These are phyloP conservation scores for Fonsecaea nubica DNA, from an alignment of 2,329 filamentous ascomycete genomes.

Conservation along the genomic window DNA sequence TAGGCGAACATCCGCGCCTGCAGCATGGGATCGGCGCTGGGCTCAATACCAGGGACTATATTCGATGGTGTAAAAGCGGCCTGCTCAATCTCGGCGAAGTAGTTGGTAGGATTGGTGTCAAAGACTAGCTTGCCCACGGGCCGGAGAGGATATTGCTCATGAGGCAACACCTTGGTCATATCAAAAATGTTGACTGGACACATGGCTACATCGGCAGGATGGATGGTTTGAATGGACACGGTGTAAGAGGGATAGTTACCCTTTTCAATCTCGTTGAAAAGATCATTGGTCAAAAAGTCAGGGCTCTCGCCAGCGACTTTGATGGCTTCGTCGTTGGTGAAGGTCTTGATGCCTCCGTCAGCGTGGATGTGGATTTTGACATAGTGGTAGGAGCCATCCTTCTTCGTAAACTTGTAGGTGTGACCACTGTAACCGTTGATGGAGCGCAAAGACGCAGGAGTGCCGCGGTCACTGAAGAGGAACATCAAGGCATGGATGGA, in stretches of 20 bases:
- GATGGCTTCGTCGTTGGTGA: constrained; percentile 64
- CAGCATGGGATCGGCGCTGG: constrained; percentile 68
- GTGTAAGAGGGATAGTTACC: constrained; percentile 70
- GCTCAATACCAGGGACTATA: constrained; percentile 68
- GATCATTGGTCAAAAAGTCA: constrained; percentile 68
- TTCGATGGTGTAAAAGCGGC: constrained; percentile 70
- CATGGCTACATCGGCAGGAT: constrained; percentile 66
- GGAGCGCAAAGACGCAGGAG: constrained; percentile 68
- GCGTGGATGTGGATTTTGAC: constrained; percentile 70
- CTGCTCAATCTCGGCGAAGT: constrained; percentile 71
- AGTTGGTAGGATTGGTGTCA: constrained; percentile 70
- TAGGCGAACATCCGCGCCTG: constrained; percentile 68
- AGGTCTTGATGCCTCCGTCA: constrained; percentile 66
- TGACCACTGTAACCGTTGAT: constrained; percentile 74
- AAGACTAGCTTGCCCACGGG: constrained; percentile 68
- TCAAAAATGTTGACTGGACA: constrained; percentile 71
- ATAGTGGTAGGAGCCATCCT: constrained; percentile 70
- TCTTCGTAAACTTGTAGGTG: constrained; percentile 70
- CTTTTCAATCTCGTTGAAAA: constrained; percentile 67
- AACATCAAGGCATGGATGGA: constrained; percentile 69
- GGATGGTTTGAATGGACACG: constrained; percentile 68
- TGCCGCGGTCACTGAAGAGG: constrained; percentile 70
- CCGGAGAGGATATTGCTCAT: constrained; percentile 66
- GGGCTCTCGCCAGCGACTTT: constrained; percentile 64
- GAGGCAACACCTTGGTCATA: constrained; percentile 73